Evolutionary conservation across 805 yeast species (phyloP).

Genomic region (Peterozyma xylosa): DNA sequence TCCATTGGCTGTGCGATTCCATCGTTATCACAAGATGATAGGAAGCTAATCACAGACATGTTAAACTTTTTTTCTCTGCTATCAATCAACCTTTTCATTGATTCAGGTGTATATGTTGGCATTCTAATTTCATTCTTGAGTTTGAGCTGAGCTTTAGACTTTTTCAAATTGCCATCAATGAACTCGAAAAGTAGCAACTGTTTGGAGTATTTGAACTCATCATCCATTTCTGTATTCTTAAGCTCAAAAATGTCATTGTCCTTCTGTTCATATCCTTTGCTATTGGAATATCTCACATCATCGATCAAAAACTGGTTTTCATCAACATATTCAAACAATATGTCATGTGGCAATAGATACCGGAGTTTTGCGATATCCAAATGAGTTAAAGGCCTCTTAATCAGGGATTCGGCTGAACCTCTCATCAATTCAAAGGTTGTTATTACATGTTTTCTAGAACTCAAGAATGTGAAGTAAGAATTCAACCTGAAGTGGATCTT

Average conservation of each 20-base stretch:
- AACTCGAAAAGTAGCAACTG: conserved; percentile 72
- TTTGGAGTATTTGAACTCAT: conserved; percentile 24
- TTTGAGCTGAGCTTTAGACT: conserved; percentile 37
- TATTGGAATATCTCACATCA: conserved; percentile 33
- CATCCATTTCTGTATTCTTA: conserved; percentile 26
- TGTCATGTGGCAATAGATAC: conserved; percentile 58
- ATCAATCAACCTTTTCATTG: conserved; percentile 52
- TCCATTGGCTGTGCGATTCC: conserved; percentile 31
- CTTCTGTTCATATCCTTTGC: conserved; percentile 48
- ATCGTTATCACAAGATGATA: conserved; percentile 21
- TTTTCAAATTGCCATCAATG: conserved; percentile 53
- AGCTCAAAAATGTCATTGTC: conserved; percentile 45
- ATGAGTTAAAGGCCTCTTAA: conserved; percentile 33
- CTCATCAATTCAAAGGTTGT: conserved; percentile 49
- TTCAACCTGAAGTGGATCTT: conserved; percentile 44
- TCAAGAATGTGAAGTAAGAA: conserved; percentile 55
- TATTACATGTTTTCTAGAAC: conserved; percentile 51
- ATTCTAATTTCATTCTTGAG: conserved; percentile 36
- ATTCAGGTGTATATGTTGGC: conserved; percentile 45
- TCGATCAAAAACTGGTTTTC: conserved; percentile 51
- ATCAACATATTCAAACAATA: conserved; percentile 70
- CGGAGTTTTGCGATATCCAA: conserved; percentile 61
- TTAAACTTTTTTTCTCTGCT: conserved; percentile 50
- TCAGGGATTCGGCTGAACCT: conserved; percentile 41
- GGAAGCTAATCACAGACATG: conserved; percentile 27